Base-by-base conservation (phyloP, 2,329 filamentous ascomycete species). In the Hyphodiscus sp. region DNA sequence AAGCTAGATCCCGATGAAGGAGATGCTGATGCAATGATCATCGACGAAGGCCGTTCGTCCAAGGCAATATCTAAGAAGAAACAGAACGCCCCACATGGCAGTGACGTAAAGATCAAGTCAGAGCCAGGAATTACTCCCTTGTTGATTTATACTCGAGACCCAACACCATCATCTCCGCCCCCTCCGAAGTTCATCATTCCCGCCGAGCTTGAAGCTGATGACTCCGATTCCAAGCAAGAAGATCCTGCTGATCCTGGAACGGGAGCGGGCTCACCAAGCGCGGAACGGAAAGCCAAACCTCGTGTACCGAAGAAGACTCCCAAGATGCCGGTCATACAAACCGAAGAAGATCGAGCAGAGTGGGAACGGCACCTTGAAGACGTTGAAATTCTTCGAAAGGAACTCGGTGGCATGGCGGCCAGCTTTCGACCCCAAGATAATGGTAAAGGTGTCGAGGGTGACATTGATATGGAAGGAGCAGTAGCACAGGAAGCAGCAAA, bases 301-400 rank as follows among this genome's bases (percentile, higher is more conserved):
- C 30, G 8, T 20, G 58, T 44, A 46, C 8, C 18, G 20, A 42
- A 41, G 38, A 49, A 30, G 19, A 41, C 10, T n/a, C 9, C 15
- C 18, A 53, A 54, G 38, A 69, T 71, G 46, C 74, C 73, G 0
- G 69, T 71, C 20, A 68, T 78, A 41, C 75, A 79, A 57, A 80
- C 77, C 1, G 73, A 76, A 50, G 76, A 80, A 61, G 78, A 80
- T 53, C 68, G 68, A 43, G 71, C 72, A 43, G 77, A 80, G 62
- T 77, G 73, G 67, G 69, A 71, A 23, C 74, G 77, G 18, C 71
- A 74, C 52, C 68, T 75, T 41, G 65, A 71, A 15, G 75, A 78
- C 53, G 68, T 76, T 42, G 66, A 65, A n/a, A 68, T 73, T 38
- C 69, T 80, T 23, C 66, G 71, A 26, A 65, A 71, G 30, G 77